Conservation (phyloP, 352 stramenopile genomes). For the Globisporangium parvum region DNA sequence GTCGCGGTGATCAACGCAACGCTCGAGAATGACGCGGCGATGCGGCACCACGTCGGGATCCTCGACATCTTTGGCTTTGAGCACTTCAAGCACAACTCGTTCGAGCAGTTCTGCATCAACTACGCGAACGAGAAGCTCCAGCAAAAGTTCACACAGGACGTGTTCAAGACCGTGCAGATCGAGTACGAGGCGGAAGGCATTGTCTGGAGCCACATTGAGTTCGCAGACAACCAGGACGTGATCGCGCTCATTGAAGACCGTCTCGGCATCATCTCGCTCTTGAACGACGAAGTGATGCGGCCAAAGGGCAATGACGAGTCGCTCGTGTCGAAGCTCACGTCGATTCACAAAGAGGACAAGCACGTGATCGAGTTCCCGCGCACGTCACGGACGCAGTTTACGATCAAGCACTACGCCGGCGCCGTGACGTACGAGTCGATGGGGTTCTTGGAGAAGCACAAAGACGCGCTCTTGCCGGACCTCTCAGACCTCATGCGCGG, state of each 20-base stretch:
- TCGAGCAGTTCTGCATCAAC: constrained; percentile 94
- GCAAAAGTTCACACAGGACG: constrained; percentile 89
- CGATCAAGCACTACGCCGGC: constrained; percentile 91
- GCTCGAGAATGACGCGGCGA: constrained; percentile 49
- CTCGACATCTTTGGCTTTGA: constrained; percentile 95
- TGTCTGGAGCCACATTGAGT: constrained; percentile 91
- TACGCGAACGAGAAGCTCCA: constrained; percentile 92
- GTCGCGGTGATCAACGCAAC: constrained; percentile 85
- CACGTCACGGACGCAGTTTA: constrained; percentile 87
- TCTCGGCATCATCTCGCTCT: constrained; percentile 85
- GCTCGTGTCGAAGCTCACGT: constrained; percentile 66
- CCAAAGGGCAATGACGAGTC: constrained; percentile 83
- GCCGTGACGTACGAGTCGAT: constrained; percentile 86
- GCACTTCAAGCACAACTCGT: constrained; percentile 92
- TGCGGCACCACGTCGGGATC: constrained; percentile 77
- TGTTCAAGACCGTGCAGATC: constrained; percentile 86
- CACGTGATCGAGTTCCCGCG: constrained; percentile 81
- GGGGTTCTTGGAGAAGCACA: constrained; percentile 94
- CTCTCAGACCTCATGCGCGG: constrained; percentile 74
- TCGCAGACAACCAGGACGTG: constrained; percentile 87
- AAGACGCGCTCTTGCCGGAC: constrained; percentile 90
- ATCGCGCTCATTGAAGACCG: constrained; percentile 83
- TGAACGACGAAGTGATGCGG: constrained; percentile 88
- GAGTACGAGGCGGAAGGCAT: constrained; percentile 90
- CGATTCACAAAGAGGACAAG: constrained; percentile 43